Conservation (phyloP, 345 rosid genomes). For the Salix viminalis region DNA sequence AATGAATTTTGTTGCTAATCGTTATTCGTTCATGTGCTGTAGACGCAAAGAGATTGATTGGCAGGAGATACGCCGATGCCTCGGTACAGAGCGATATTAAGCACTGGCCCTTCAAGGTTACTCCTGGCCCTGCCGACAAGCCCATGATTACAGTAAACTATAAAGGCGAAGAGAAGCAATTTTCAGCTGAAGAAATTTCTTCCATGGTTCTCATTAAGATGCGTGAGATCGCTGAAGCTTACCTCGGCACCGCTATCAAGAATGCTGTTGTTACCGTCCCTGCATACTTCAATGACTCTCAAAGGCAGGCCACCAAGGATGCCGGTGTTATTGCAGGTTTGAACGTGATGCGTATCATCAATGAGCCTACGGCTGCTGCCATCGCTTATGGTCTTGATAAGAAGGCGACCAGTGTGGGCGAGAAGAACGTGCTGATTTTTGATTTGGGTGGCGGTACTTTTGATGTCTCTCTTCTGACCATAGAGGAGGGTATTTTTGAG, state of each 20-base stretch:
- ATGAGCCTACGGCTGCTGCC: slow-evolving; percentile 32
- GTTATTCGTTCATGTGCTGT: neutral
- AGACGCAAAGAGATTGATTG: slow-evolving; percentile 34
- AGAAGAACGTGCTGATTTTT: slow-evolving; percentile 30
- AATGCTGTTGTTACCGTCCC: slow-evolving; percentile 31
- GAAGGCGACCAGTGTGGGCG: slow-evolving; percentile 32
- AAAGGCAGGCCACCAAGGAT: slow-evolving; percentile 31
- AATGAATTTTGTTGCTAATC: neutral
- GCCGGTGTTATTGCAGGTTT: slow-evolving; percentile 28
- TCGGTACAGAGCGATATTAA: slow-evolving; percentile 27
- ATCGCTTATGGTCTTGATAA: slow-evolving; percentile 34
- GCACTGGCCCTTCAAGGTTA: slow-evolving; percentile 29
- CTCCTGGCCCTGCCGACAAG: slow-evolving; percentile 27
- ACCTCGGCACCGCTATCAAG: slow-evolving; percentile 18
- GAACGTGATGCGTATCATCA: slow-evolving; percentile 31
- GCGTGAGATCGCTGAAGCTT: slow-evolving; percentile 35
- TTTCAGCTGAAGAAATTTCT: slow-evolving; percentile 31
- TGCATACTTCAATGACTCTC: slow-evolving; percentile 32
- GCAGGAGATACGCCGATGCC: slow-evolving; percentile 20
- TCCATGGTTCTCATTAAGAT: slow-evolving; percentile 33
- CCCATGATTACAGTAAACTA: slow-evolving; percentile 26
- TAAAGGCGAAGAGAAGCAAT: slow-evolving; percentile 29
- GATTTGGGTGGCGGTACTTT: slow-evolving; percentile 33
- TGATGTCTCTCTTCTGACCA: slow-evolving; percentile 26
- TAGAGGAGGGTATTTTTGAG: slow-evolving; percentile 32